Conservation (phyloP, 108 stramenopile species). For the Schizochytrium sp. region DNA sequence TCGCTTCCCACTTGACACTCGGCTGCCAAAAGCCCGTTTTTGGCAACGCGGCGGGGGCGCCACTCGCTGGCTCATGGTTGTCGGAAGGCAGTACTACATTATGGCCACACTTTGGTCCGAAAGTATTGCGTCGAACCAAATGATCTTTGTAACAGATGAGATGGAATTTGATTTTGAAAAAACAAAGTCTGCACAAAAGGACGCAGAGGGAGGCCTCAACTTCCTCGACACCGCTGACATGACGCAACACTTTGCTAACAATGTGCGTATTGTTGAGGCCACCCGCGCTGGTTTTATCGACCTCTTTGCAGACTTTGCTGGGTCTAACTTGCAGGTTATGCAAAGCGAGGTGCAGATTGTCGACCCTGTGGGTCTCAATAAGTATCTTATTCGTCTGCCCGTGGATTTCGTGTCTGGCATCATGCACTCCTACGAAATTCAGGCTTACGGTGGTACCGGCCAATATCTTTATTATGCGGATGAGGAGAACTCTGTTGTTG, state of each 20-base stretch:
- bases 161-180: neutral
- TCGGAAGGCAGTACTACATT: slow-evolving; percentile 35
- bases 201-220: slow-evolving; percentile 5
- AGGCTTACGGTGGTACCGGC: slow-evolving; percentile 12
- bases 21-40: neutral
- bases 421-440: slow-evolving; percentile 41
- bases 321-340: neutral
- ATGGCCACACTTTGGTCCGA: slow-evolving; percentile 27
- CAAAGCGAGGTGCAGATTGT: neutral
- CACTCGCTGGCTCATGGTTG: neutral
- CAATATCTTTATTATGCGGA: neutral
- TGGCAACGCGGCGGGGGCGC: neutral
- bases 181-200: neutral
- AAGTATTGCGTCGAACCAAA: neutral
- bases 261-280: slow-evolving; percentile 12
- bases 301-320: neutral
- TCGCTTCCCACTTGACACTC: slow-evolving; percentile 33
- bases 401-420: neutral
- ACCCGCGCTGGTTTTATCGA: slow-evolving; percentile 7
- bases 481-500: neutral
- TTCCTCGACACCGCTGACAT: neutral
- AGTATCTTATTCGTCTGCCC: slow-evolving; percentile 40
- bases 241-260: neutral
- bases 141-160: slow-evolving; percentile 31
- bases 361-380: neutral